Base-by-base conservation (phyloP, 73 alveolate genomes). In the Tetrahymena thermophila region DNA sequence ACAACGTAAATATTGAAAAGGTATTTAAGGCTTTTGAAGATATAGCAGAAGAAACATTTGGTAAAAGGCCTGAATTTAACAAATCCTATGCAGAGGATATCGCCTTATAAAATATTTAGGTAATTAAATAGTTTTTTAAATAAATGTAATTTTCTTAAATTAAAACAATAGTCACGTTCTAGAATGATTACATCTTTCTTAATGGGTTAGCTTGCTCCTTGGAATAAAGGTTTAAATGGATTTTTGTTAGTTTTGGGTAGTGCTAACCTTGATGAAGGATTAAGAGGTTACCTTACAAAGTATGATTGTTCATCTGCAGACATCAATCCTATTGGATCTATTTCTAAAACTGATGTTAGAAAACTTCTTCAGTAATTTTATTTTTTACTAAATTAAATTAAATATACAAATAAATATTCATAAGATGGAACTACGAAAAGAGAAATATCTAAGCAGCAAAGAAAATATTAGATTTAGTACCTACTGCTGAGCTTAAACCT, bases 241-340 rank as follows among this genome's bases (percentile, higher is more conserved):
- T 98, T 98, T 34, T 96, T 97, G 84, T 85, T 98, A 31, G 98
- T 97, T 4, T 95, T 98, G 23, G 99, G 99, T 3, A 95, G 99
- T 0, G 98, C 99, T 25, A 98, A 98, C 95, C 97, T 98, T 94
- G 99, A 97, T 89, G 99, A 98, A 96, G 99, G 98, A 35, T 96
- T 98, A 38, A 98, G 99, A 50, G 99, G 99, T 4, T 98, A 98
- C 94, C 95, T 98, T 96, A 98, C 99, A 23, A 98, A 98, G 94
- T 98, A 98, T 94, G 99, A 98, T 96, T 98, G 99, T 96, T 96
- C 98, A 35, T 94, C 99, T 11, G 99, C 99, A 4, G 99, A 98
- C 85, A 43, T 98, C 15, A 98, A 98, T 95, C 99, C 99, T 31
- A 98, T 98, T 43, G 99, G 99, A 34, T 98, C 98, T 21, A 95